These are phyloP conservation scores for Leccinum uliginosum DNA, from an alignment of 768 basidiomycete genomes.

Conservation along the genomic window DNA sequence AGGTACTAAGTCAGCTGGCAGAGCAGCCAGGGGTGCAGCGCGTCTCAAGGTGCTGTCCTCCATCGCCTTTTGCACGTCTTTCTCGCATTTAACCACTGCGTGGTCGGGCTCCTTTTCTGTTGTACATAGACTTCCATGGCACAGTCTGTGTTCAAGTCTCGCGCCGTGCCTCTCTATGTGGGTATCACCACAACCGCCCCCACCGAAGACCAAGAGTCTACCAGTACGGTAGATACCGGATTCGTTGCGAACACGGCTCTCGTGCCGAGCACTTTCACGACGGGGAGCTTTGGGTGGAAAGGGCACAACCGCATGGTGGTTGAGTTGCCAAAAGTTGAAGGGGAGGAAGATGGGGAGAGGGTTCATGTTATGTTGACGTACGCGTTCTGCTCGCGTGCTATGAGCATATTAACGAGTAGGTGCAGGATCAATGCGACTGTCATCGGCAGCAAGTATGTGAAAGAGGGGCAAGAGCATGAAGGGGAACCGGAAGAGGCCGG, in stretches of 20 bases:
- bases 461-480: conserved; percentile 34
- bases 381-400: conserved; percentile 28
- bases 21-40: conserved; percentile 36
- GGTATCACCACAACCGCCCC: conserved; percentile 65
- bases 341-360: conserved; percentile 48
- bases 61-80: background rate
- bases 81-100: conserved; percentile 1
- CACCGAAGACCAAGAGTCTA: conserved; percentile 28
- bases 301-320: conserved; percentile 64
- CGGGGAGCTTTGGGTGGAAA: conserved; percentile 86
- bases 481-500: conserved; percentile 26
- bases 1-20: conserved; percentile 27
- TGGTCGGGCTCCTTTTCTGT: background rate
- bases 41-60: conserved; percentile 41
- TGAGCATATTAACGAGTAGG: background rate
- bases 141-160: conserved; percentile 52
- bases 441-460: conserved; percentile 59
- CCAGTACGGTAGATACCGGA: conserved; percentile 48
- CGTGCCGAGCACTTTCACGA: conserved; percentile 56
- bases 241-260: conserved; percentile 55
- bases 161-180: conserved; percentile 66
- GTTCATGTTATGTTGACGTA: conserved; percentile 74
- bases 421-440: conserved; percentile 76
- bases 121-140: conserved; percentile 40
- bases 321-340: conserved; percentile 51